Conservation (phyloP, 1,139 yeast species). For the Candida freyschussii region DNA sequence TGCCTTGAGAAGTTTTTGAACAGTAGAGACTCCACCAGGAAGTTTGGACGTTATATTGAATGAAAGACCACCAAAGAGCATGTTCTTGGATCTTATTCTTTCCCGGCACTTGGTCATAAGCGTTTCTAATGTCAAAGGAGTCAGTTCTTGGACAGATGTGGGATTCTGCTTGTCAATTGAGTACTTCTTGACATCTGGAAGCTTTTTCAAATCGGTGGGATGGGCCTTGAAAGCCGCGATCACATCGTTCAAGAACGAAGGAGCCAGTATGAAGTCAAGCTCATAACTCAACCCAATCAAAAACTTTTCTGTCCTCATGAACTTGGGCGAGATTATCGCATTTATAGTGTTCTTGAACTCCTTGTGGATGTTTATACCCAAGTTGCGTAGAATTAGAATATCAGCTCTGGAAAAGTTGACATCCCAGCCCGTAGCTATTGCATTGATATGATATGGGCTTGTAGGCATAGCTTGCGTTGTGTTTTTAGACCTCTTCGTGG, state of each 20-base stretch:
- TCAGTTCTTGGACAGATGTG: constrained; percentile 28
- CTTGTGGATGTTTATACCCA: constrained; percentile 41
- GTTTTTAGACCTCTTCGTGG: constrained; percentile 8
- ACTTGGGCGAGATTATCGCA: constrained; percentile 69
- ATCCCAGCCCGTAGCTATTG: constrained; percentile 65
- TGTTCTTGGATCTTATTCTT: constrained; percentile 31
- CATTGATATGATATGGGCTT: constrained; percentile 34
- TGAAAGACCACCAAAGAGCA: constrained; percentile 40
- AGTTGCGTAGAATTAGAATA: constrained; percentile 29
- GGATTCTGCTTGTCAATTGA: constrained; percentile 31
- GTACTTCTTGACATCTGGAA: constrained; percentile 31
- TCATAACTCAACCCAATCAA: constrained; percentile 36
- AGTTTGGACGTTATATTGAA: constrained; percentile 59
- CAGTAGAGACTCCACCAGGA: constrained; percentile 63
- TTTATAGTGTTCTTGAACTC: constrained; percentile 40
- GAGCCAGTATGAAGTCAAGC: constrained; percentile 28
- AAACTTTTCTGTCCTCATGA: constrained; percentile 82
- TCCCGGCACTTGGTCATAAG: constrained; percentile 28
- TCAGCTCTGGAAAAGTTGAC: constrained; percentile 38
- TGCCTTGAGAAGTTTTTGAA: constrained; percentile 55
- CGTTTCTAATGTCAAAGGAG: constrained; percentile 20
- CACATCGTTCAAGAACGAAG: constrained; percentile 35
- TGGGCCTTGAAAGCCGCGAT: constrained; percentile 29
- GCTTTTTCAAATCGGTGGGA: constrained; percentile 26
- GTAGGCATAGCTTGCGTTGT: constrained; percentile 4